Base-by-base conservation (phyloP, 148 eudicot species). In the Mesembryanthemum crystallinum region DNA sequence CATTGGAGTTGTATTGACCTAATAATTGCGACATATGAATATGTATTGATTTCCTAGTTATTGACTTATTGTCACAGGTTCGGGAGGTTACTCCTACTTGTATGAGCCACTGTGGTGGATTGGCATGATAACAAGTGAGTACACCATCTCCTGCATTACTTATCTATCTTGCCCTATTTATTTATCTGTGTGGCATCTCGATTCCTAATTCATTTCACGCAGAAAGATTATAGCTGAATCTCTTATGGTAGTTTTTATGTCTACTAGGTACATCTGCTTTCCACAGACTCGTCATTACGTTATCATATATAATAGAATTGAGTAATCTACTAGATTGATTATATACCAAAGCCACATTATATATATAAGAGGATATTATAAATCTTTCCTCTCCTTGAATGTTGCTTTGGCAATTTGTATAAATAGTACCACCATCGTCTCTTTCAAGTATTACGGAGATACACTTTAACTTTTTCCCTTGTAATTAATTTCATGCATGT, bases 91-190 rank as follows among this genome's bases (percentile, higher is more conserved):
- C 81, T 88, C 94, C 45, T 90, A 90, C 77, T 78, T 90, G 59
- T 80, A 71, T 30, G 91, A 90, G 77, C 94, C 94, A 42, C 87
- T 88, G 47, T 88, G 91, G 94, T 90, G 94, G 94, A 75, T 81
- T 59, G 94, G 94, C 82, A 90, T 90, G 94, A 84, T 88, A 70
- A 85, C 94, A 32, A 90, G 94, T 90, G 78, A 80, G 94, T 80
- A 74, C 65, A 5, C 39, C 8, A 25, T 15, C 66, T 64, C 69
- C 18, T 2, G 7, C 58, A 25, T 27, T 57, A 57, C 61, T 57
- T 9, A 10, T 57, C 8, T 57, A n/a, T 21, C 27, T 8, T 57
- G 61, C 61, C 61, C 27, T n/a, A 18, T 0, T 20, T 18, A 8
- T 0, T 52, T 52, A 52, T 8, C 57, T 52, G 1, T 52, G 57